These are phyloP conservation scores for Cercospora sojina DNA, from an alignment of 2,329 filamentous ascomycete genomes.

Conservation along the genomic window DNA sequence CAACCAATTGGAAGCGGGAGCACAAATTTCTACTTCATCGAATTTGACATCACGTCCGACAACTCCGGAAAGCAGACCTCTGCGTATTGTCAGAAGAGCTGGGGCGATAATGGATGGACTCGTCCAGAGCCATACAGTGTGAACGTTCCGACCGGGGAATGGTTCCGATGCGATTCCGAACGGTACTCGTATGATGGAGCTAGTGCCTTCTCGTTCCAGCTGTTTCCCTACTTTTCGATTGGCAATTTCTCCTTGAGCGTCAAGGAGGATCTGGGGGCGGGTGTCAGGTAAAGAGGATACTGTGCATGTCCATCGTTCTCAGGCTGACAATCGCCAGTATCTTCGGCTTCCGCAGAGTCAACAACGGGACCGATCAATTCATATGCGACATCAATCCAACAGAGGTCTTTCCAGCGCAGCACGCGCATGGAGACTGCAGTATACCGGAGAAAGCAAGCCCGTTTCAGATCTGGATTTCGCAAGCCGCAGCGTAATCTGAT, in stretches of 20 bases:
- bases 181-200: slow-evolving; percentile 15
- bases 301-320: not conserved
- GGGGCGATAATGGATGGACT: slow-evolving; percentile 30
- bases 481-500: not conserved
- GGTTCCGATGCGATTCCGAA: slow-evolving; percentile 27
- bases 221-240: slow-evolving; percentile 31
- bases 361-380: slow-evolving; percentile 11
- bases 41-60: slow-evolving; percentile 27
- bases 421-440: slow-evolving; percentile 31
- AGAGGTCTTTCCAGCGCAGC: slow-evolving; percentile 23
- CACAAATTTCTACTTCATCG: slow-evolving; percentile 32
- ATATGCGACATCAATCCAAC: slow-evolving; percentile 28
- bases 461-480: slow-evolving; percentile 13
- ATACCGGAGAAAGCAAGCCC: slow-evolving; percentile 14
- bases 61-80: slow-evolving; percentile 17
- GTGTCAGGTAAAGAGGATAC: slow-evolving; percentile 11
- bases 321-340: slow-evolving; percentile 3
- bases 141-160: slow-evolving; percentile 27
- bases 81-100: slow-evolving; percentile 28
- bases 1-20: slow-evolving; percentile 33
- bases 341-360: not conserved
- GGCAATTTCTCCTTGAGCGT: slow-evolving; percentile 32
- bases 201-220: slow-evolving; percentile 29
- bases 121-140: slow-evolving; percentile 19
- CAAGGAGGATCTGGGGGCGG: slow-evolving; percentile 24